Evolutionary conservation across 2,329 filamentous ascomycete species (phyloP).

Genomic region (Epicoccum nigrum): DNA sequence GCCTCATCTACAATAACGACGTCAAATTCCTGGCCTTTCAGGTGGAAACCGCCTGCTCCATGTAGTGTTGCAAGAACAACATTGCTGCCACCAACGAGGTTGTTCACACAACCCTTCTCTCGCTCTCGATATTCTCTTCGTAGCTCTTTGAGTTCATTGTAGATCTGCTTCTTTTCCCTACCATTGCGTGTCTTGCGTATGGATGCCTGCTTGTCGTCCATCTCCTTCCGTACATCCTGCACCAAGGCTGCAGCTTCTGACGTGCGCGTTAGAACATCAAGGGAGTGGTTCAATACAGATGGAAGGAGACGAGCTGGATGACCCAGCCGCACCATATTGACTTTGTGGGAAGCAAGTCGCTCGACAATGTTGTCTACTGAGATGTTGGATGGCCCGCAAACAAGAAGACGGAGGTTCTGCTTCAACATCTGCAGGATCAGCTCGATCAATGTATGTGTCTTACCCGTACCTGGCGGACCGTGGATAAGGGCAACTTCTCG

Average conservation of each 20-base stretch:
- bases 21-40: slow-evolving; percentile 82
- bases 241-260: slow-evolving; percentile 91
- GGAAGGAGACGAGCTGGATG: slow-evolving; percentile 91
- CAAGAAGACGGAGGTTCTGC: slow-evolving; percentile 74
- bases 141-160: slow-evolving; percentile 81
- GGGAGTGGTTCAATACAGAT: slow-evolving; percentile 84
- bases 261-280: slow-evolving; percentile 88
- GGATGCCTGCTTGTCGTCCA: slow-evolving; percentile 88
- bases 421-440: slow-evolving; percentile 89
- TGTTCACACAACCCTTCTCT: slow-evolving; percentile 79
- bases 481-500: slow-evolving; percentile 88
- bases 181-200: slow-evolving; percentile 86
- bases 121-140: slow-evolving; percentile 87
- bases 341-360: slow-evolving; percentile 79
- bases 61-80: slow-evolving; percentile 93
- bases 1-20: slow-evolving; percentile 96
- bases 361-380: slow-evolving; percentile 99
- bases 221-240: slow-evolving; percentile 86
- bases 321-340: slow-evolving; percentile 87
- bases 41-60: slow-evolving; percentile 84
- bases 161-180: slow-evolving; percentile 79
- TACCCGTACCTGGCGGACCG: slow-evolving; percentile 93
- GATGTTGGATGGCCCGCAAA: slow-evolving; percentile 97
- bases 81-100: slow-evolving; percentile 76
- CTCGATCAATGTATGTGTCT: slow-evolving; percentile 95